phyloP scores from a whole-genome alignment of 257 asterid species.

The Plantago elongata region DNA sequence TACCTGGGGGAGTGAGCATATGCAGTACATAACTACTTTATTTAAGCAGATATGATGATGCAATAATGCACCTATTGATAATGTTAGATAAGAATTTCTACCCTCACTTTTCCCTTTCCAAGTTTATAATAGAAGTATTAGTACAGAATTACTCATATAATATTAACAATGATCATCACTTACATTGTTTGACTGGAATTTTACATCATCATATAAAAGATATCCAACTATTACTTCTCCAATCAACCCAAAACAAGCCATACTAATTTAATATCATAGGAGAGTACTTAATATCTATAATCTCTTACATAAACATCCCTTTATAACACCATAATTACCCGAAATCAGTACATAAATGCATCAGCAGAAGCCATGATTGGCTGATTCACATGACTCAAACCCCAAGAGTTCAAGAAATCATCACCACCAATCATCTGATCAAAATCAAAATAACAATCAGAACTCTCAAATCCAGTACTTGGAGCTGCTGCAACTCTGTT shows the following conservation, averaged over 20 bases:
- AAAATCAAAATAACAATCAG: conserved; percentile 12
- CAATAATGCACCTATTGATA: too few relatives aligned
- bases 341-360: conserved; percentile 37
- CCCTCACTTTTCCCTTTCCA: too few relatives aligned
- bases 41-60: too few relatives aligned
- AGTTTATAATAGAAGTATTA: too few relatives aligned
- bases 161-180: background rate
- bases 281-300: too few relatives aligned
- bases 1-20: too few relatives aligned
- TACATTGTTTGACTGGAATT: background rate
- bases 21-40: too few relatives aligned
- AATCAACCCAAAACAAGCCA: background rate
- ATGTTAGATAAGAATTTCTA: too few relatives aligned
- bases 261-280: background rate
- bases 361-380: conserved; percentile 44
- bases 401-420: conserved; percentile 51
- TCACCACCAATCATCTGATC: conserved; percentile 20
- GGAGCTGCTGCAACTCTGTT: background rate
- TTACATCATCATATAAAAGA: background rate
- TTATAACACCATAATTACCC: background rate
- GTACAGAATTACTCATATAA: background rate
- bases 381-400: conserved; percentile 36
- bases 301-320: background rate
- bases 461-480: background rate
- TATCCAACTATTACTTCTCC: background rate